Base-by-base conservation (phyloP, 192 early-diverging fungal genomes). In the Entomortierella lignicola region DNA sequence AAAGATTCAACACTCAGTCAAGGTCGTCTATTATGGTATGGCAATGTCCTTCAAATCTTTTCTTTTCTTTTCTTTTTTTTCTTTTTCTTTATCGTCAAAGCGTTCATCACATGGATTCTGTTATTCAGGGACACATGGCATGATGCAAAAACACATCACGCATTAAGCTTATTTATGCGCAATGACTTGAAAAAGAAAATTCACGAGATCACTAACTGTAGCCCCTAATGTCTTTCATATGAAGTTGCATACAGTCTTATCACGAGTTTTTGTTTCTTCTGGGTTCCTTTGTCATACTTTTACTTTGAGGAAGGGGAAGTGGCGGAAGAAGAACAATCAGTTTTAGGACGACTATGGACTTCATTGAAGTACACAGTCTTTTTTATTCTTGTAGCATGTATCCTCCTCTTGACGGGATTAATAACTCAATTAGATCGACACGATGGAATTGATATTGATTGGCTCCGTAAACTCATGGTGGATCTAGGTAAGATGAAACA, bases 281-380 rank as follows among this genome's bases (percentile, higher is more conserved):
- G 85, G 71, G 83, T 91, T 62, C 89, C 89, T 4, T 83, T 91
- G 48, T 77, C 85, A 8, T 91, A 91, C 48, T 91, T 91, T 60
- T 91, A 84, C 63, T 91, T 80, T 70, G 89, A 91, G 48, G 86
- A 88, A 47, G 64, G 82, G 4, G 63, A 88, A 47, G 64, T 83
- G 4, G 63, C 71, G 1, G 87, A 90, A 34, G 85, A 88, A 11
- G 82, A 74, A 20, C 70, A 82, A 43, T 60, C 80, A 20, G 47
- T 57, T 0, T 17, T 56, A 1, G 52, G 85, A 31, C 80, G 88
- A 0, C 55, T 87, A 1, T 62, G 52, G 44, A 71, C 68, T 1
- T 85, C 89, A 0, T 53, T 87, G 32, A 86, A 85, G 48, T 89
- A 88, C 54, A 89, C 89, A 15, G 66, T 77, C 25, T 85, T 87